phyloP scores from a whole-genome alignment of 805 yeast genomes.

The Metschnikowia santaceciliae region DNA sequence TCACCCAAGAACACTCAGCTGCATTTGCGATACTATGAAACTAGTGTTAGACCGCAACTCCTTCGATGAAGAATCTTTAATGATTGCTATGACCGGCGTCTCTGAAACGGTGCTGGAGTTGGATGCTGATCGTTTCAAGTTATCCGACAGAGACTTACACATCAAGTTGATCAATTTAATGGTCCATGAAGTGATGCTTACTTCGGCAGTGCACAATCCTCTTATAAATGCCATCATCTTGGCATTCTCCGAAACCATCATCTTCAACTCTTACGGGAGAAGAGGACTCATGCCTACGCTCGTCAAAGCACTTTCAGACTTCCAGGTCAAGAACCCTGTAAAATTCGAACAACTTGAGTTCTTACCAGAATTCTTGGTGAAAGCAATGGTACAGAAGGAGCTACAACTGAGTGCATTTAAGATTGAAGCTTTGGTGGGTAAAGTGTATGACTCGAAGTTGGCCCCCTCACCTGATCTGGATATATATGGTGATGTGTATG shows the following conservation, averaged over 20 bases:
- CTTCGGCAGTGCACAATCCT: constrained; percentile 27
- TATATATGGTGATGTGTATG: constrained; percentile 49
- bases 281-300: constrained; percentile 65
- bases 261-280: constrained; percentile 53
- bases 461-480: constrained; percentile 22
- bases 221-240: constrained; percentile 25
- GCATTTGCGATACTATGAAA: constrained; percentile 21
- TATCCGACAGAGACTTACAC: constrained; percentile 66
- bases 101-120: constrained; percentile 55
- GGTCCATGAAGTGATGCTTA: constrained; percentile 40
- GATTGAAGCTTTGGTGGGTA: constrained; percentile 55
- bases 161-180: constrained; percentile 48
- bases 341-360: constrained; percentile 44
- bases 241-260: constrained; percentile 40
- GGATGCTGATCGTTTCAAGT: constrained; percentile 54
- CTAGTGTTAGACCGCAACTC: constrained; percentile 10
- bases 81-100: constrained; percentile 28
- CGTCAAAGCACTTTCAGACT: constrained; percentile 43
- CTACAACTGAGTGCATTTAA: constrained; percentile 52
- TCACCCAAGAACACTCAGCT: constrained; percentile 23
- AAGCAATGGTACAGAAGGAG: constrained; percentile 48
- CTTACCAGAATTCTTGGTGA: constrained; percentile 48
- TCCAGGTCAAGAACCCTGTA: constrained; percentile 30
- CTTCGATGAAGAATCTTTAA: constrained; percentile 2
- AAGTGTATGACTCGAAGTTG: constrained; percentile 45